Percentiles rank a stretch among this genome's conserved stretches.
Conservation (phyloP, 2,329 filamentous ascomycete species). For the Parafenestella ontariensis region DNA sequence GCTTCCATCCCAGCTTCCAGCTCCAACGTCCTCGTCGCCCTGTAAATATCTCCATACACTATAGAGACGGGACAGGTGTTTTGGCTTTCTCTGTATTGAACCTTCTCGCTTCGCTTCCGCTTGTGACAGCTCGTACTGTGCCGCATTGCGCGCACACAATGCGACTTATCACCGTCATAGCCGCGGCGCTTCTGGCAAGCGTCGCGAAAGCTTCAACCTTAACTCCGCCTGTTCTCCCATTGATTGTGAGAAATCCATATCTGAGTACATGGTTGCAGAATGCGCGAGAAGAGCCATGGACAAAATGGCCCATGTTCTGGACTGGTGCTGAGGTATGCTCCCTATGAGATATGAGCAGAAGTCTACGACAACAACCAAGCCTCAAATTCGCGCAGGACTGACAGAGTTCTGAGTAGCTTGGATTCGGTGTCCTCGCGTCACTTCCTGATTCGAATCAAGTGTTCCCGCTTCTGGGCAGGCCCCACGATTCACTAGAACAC, state of each 20-base stretch:
- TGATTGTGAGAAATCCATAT: conserved; percentile 60
- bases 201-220: conserved; percentile 59
- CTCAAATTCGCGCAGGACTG: conserved; percentile 8
- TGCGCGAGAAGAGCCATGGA: conserved; percentile 78
- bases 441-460: conserved; percentile 66
- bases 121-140: background rate
- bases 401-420: conserved; percentile 53
- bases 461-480: conserved; percentile 70
- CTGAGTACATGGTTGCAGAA: conserved; percentile 64
- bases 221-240: conserved; percentile 60
- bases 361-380: background rate
- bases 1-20: conserved; percentile 24
- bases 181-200: conserved; percentile 51
- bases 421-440: conserved; percentile 68
- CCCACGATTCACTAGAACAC: conserved; percentile 66
- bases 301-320: conserved; percentile 86
- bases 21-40: conserved; percentile 8
- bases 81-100: background rate
- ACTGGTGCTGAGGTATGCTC: conserved; percentile 67
- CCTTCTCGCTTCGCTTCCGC: background rate
- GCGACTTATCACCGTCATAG: conserved; percentile 29
- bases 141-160: conserved; percentile 27
- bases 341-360: background rate
- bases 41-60: background rate
- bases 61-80: background rate